phyloP scores from a whole-genome alignment of 257 asterid genomes.

The Rauvolfia tetraphylla region DNA sequence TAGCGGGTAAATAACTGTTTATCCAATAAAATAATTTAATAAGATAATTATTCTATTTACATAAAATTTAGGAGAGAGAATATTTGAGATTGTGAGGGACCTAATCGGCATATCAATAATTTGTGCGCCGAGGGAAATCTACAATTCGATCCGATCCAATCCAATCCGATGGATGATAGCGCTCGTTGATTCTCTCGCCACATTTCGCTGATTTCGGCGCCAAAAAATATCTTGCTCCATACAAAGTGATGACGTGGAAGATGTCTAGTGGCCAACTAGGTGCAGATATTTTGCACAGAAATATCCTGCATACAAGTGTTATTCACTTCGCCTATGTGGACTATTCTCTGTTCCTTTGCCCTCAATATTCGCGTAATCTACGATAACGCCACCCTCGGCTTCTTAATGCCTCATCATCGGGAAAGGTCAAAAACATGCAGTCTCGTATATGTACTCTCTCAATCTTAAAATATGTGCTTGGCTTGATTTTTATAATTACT shows the following conservation, averaged over 20 bases:
- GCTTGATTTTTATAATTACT: too few relatives aligned
- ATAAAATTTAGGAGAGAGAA: too few relatives aligned
- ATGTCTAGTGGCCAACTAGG: slow-evolving; percentile 26
- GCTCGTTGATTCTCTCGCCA: neutral
- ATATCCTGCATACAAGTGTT: slow-evolving; percentile 36
- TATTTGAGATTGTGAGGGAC: neutral
- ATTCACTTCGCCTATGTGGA: slow-evolving; percentile 11
- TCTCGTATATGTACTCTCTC: too few relatives aligned
- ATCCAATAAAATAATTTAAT: too few relatives aligned
- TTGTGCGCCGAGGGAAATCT: neutral
- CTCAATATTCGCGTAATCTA: slow-evolving; percentile 2
- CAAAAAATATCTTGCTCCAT: slow-evolving; percentile 40
- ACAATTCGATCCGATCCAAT: neutral
- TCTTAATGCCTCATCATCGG: too few relatives aligned
- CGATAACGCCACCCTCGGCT: slow-evolving; percentile 1
- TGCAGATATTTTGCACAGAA: slow-evolving; percentile 44
- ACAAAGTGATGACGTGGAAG: slow-evolving; percentile 40
- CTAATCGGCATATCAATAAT: neutral
- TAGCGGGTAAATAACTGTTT: too few relatives aligned
- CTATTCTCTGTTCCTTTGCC: slow-evolving; percentile 13
- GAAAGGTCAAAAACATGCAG: too few relatives aligned
- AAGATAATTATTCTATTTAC: too few relatives aligned
- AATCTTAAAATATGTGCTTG: too few relatives aligned
- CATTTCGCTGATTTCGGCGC: neutral
- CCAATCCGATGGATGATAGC: neutral